Base-by-base conservation (phyloP, 1,139 yeast genomes). In the Saccharomyces hybrid region DNA sequence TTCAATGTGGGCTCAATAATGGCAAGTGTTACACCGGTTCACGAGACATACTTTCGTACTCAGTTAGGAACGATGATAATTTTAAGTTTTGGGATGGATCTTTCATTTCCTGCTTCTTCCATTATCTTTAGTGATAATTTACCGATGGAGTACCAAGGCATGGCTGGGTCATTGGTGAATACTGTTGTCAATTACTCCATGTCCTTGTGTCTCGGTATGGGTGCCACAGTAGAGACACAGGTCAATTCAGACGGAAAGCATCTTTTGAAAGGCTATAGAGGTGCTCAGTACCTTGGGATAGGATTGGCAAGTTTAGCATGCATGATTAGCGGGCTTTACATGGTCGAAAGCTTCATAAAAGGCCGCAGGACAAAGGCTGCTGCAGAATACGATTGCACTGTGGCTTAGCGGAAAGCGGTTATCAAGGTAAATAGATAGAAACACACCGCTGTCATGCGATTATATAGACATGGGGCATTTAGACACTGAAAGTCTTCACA, bases 91-190 rank as follows among this genome's bases (percentile, higher is more conserved):
- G 84, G 82, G 1, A 79, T 81, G 83, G 84, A 81, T 62, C 66
- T 79, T 60, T 78, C 83, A 38, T 81, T 80, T 61, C 84, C 84
- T 1, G 79, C 84, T 1, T 78, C 83, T 0, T 74, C 84, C 0
- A 72, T 81, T 38, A 74, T 80, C 5, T 64, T 80, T 46, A 78
- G 82, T 9, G 82, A 81, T 57, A 72, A 66, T 48, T 65, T 81
- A 46, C 84, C 84, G 0, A 63, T 67, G 54, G 72, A 74, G 53
- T 78, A 79, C 56, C 85, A 81, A 64, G 84, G 84, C 31, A 79
- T 81, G 80, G 84, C 83, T 0, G 83, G 83, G 1, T 80, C 84
- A 1, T 65, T 80, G 53, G 81, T 80, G 1, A 71, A 80, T 27
- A 81, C 85, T 0, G 77, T 79, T 56, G 74, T 78, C 13, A 80